Conservation (phyloP, 495 filamentous ascomycete species). For the Penicillium argentinense region DNA sequence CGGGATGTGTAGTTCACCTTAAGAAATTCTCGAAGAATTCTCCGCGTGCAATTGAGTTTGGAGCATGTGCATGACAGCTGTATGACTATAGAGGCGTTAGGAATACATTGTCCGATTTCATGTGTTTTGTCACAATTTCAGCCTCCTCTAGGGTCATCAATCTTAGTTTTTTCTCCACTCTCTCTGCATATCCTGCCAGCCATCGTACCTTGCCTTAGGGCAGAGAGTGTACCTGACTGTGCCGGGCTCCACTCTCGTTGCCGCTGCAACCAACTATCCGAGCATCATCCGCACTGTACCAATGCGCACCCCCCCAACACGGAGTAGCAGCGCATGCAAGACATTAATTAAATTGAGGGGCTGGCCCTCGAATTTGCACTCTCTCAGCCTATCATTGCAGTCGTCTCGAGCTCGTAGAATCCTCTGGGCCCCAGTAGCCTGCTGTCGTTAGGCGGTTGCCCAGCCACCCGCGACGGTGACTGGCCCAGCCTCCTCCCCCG, state of each 20-base stretch:
- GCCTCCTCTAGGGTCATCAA: no score
- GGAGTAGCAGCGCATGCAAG: constrained; percentile 19
- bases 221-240: no score
- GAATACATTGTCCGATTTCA: no score
- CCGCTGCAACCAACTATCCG: constrained; percentile 13
- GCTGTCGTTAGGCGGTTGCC: neutral
- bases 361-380: neutral
- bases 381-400: no score
- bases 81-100: constrained; percentile 3
- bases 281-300: neutral
- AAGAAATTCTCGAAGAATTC: no score
- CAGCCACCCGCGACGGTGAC: constrained; percentile 15
- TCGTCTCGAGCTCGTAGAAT: no score
- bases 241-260: constrained; percentile 15
- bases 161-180: neutral
- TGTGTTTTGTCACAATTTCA: no score
- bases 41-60: no score
- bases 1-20: constrained; percentile 14
- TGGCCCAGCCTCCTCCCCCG: constrained; percentile 26
- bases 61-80: no score
- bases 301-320: neutral
- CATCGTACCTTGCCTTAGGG: no score
- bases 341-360: constrained; percentile 19
- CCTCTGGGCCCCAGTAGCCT: no score
- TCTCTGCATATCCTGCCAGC: no score